Conservation (phyloP, 2,329 filamentous ascomycete genomes). For the Zalaria obscura region DNA sequence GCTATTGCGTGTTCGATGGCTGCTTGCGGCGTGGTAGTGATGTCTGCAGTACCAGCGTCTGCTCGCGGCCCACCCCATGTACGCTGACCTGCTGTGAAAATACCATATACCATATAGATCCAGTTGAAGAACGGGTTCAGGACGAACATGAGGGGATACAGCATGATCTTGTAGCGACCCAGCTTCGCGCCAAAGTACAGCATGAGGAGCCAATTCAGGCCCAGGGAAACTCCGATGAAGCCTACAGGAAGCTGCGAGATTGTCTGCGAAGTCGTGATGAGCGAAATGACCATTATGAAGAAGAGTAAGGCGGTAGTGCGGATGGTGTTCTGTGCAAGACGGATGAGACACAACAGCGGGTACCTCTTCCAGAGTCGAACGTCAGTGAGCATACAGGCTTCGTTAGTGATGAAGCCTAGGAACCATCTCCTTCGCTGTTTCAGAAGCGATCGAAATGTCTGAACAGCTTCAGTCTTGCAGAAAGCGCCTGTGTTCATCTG, state of each 20-base stretch:
- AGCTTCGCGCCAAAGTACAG: slow-evolving; percentile 85
- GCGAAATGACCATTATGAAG: slow-evolving; percentile 80
- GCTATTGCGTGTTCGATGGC: slow-evolving; percentile 71
- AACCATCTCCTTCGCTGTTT: slow-evolving; percentile 97
- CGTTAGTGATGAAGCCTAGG: slow-evolving; percentile 92
- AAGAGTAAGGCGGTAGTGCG: slow-evolving; percentile 87
- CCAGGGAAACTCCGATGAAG: slow-evolving; percentile 84
- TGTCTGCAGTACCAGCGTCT: slow-evolving; percentile 70
- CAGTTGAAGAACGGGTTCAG: slow-evolving; percentile 96
- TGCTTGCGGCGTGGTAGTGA: slow-evolving; percentile 60
- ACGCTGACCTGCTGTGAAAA: slow-evolving; percentile 83
- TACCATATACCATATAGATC: slow-evolving; percentile 95
- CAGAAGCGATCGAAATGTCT: slow-evolving; percentile 69
- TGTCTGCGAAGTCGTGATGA: slow-evolving; percentile 71
- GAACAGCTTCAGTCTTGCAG: slow-evolving; percentile 95
- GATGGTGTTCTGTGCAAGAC: slow-evolving; percentile 94
- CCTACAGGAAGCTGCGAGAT: slow-evolving; percentile 72
- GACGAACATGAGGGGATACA: slow-evolving; percentile 92
- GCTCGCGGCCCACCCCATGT: slow-evolving; percentile 93
- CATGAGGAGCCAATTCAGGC: slow-evolving; percentile 91
- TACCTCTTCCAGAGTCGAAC: slow-evolving; percentile 83
- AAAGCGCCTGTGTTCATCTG: slow-evolving; percentile 96
- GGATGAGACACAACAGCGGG: slow-evolving; percentile 69
- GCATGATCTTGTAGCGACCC: slow-evolving; percentile 79
- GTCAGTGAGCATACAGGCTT: slow-evolving; percentile 96